These are phyloP conservation scores for Noccaea caerulescens DNA, from an alignment of 345 rosid genomes.

Conservation along the genomic window DNA sequence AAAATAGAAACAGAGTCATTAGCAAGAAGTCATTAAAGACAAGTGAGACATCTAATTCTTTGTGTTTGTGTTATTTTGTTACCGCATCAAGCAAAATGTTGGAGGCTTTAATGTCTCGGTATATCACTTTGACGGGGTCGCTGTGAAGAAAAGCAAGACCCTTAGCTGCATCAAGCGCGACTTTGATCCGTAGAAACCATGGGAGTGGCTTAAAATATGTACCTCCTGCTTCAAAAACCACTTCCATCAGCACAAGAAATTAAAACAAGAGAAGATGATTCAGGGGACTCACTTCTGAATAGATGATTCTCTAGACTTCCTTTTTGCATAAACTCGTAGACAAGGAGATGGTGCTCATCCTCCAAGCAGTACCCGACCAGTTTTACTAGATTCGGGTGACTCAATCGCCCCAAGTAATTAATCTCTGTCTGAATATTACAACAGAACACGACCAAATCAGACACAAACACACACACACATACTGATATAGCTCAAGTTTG, in stretches of 20 bases:
- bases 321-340: slow-evolving; percentile 93
- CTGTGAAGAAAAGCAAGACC: slow-evolving; percentile 95
- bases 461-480: slow-evolving; percentile 8
- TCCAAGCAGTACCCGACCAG: slow-evolving; percentile 89
- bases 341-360: slow-evolving; percentile 90
- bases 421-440: slow-evolving; percentile 71
- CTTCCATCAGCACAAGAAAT: slow-evolving; percentile 17
- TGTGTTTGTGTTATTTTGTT: slow-evolving; percentile 10
- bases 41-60: slow-evolving; percentile 4
- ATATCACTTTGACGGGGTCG: slow-evolving; percentile 80
- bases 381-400: slow-evolving; percentile 89
- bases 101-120: slow-evolving; percentile 87
- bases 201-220: slow-evolving; percentile 81
- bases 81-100: slow-evolving; percentile 86
- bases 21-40: not conserved
- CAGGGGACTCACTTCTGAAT: slow-evolving; percentile 72
- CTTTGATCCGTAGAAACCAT: slow-evolving; percentile 82
- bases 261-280: slow-evolving; percentile 6
- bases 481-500: not conserved
- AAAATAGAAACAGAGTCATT: slow-evolving; percentile 16
- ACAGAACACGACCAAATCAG: slow-evolving; percentile 25
- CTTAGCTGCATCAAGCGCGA: slow-evolving; percentile 92
- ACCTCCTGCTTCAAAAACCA: slow-evolving; percentile 58
- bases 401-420: slow-evolving; percentile 76
- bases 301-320: slow-evolving; percentile 98